Percentiles rank a stretch among this genome's conserved stretches.
Evolutionary conservation across 371 early-diverging fungal genomes (phyloP).

Genomic region (Mortierella sp.): DNA sequence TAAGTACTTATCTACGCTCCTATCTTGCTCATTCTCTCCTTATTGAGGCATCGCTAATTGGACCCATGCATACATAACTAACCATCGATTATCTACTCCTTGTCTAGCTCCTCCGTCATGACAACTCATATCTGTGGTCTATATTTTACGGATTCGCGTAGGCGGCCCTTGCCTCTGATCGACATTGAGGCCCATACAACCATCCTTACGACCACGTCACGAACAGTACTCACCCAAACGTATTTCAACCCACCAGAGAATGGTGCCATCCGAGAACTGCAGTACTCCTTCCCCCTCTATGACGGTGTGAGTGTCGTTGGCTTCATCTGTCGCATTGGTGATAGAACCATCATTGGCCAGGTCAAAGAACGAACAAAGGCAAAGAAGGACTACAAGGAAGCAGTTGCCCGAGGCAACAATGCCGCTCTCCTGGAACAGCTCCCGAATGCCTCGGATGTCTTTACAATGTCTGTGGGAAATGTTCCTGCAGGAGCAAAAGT

Average conservation of each 20-base stretch:
- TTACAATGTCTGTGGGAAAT: slow-evolving; percentile 23
- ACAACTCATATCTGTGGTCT: slow-evolving; percentile 10
- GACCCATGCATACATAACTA: no score
- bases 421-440: slow-evolving; percentile 25
- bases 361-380: slow-evolving; percentile 33
- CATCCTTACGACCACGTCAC: slow-evolving; percentile 14
- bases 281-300: slow-evolving; percentile 29
- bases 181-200: slow-evolving; percentile 22
- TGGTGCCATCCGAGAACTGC: slow-evolving; percentile 6
- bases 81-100: no score
- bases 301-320: slow-evolving; percentile 28
- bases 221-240: slow-evolving; percentile 25
- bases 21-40: no score
- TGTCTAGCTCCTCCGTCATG: no score
- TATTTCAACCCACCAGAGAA: slow-evolving; percentile 15
- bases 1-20: no score
- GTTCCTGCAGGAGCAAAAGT: slow-evolving; percentile 31
- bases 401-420: slow-evolving; percentile 15
- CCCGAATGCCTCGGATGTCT: slow-evolving; percentile 24
- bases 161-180: slow-evolving; percentile 21
- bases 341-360: slow-evolving; percentile 22
- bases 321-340: slow-evolving; percentile 22
- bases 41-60: no score
- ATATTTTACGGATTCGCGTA: slow-evolving; percentile 1
- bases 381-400: slow-evolving; percentile 16